These are phyloP conservation scores for Nepenthes alata DNA, from an alignment of 179 eudicot species.

Conservation along the genomic window DNA sequence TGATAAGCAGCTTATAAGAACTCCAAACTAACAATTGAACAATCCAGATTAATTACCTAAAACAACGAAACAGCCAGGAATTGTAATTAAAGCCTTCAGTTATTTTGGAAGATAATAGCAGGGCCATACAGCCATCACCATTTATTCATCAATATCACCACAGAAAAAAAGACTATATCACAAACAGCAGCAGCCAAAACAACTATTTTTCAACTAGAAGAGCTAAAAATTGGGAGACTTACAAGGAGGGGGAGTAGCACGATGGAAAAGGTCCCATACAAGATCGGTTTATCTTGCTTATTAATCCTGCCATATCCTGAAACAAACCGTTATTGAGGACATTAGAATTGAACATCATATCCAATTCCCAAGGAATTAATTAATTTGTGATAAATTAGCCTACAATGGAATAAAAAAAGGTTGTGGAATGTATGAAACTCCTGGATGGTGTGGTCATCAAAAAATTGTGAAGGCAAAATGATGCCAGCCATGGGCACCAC, in stretches of 20 bases:
- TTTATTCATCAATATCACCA: too few relatives aligned
- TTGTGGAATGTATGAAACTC: too few relatives aligned
- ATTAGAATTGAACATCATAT: not conserved
- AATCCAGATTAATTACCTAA: too few relatives aligned
- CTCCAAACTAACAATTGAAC: too few relatives aligned
- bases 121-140: not conserved
- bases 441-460: too few relatives aligned
- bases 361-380: not conserved
- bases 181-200: not conserved
- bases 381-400: not conserved
- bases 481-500: not conserved
- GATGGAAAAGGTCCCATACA: slow-evolving; percentile 95
- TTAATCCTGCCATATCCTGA: slow-evolving; percentile 99
- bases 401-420: not conserved
- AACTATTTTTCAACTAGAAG: not conserved
- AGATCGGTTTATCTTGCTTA: slow-evolving; percentile 91
- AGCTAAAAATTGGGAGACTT: slow-evolving; percentile 20
- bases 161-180: not conserved
- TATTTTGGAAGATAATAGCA: not conserved
- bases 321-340: slow-evolving; percentile 9
- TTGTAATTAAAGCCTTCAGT: not conserved
- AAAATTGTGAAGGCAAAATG: not conserved
- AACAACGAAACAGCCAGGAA: not conserved
- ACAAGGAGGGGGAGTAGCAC: slow-evolving; percentile 90
- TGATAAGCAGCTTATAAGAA: too few relatives aligned